These are phyloP conservation scores for Phycomyces blakesleeanus DNA, from an alignment of 192 early-diverging fungal genomes.

Conservation along the genomic window DNA sequence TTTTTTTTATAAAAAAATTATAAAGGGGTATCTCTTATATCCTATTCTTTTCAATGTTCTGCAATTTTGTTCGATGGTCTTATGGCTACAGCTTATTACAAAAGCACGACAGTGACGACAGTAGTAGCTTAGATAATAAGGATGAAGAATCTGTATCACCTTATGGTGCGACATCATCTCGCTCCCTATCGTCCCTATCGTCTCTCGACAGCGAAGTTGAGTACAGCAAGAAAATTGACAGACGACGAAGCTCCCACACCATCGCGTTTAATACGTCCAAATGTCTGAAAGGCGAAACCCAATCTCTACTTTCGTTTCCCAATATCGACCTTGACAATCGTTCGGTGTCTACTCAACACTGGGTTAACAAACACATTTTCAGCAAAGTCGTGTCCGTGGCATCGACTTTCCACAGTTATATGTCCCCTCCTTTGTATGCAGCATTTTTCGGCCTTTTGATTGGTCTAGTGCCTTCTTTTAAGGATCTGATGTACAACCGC, in stretches of 20 bases:
- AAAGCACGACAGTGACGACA: conserved; percentile 2
- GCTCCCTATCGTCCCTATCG: background rate
- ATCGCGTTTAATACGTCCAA: too few species aligned
- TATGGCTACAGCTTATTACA: conserved; percentile 63
- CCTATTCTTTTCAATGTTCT: conserved; percentile 71
- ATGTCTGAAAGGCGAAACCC: too few species aligned
- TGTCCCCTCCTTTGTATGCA: conserved; percentile 75
- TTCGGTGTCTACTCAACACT: too few species aligned
- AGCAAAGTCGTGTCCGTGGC: too few species aligned
- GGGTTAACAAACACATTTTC: too few species aligned
- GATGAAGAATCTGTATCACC: background rate
- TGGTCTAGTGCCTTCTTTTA: conserved; percentile 55
- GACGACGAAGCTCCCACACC: too few species aligned
- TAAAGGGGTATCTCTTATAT: conserved; percentile 66
- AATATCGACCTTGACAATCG: too few species aligned
- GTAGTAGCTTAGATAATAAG: background rate
- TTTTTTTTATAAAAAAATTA: too few species aligned
- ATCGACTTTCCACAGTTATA: conserved; percentile 20
- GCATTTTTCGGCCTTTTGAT: conserved; percentile 62
- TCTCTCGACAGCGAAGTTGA: too few species aligned
- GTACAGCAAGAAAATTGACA: too few species aligned
- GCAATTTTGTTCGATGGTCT: conserved; percentile 79
- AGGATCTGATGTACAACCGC: conserved; percentile 56
- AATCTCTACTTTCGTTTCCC: too few species aligned
- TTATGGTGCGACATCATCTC: background rate